A percentile compares a stretch with the other conserved stretches of the same genome.
Evolutionary conservation across 2,329 filamentous ascomycete species (phyloP).

Genomic region (Cadophora gregata): DNA sequence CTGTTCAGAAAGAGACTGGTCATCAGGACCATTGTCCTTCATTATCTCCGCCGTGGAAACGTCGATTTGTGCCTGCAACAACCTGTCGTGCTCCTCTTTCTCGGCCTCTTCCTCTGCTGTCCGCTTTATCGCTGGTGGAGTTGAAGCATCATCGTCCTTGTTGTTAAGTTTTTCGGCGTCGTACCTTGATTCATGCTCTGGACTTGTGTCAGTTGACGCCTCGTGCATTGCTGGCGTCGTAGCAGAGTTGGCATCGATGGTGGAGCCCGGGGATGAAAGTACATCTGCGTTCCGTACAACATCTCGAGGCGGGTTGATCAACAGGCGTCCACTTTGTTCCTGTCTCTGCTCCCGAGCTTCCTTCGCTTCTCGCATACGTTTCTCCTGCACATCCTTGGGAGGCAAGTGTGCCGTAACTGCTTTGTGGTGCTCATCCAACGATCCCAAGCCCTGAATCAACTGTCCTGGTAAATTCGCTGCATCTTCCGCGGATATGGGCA

Average conservation of each 20-base stretch:
- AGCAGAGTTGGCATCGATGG: constrained; percentile 70
- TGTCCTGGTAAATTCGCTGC: constrained; percentile 41
- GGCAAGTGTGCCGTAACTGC: constrained; percentile 52
- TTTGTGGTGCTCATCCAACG: constrained; percentile 39
- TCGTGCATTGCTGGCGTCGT: constrained; percentile 73
- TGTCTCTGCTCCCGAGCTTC: constrained; percentile 44
- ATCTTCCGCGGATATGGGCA: constrained; percentile 46
- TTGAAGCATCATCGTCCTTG: constrained; percentile 51
- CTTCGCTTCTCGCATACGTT: constrained; percentile 48
- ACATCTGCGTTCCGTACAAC: constrained; percentile 50
- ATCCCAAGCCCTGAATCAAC: constrained; percentile 33
- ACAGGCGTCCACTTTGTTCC: constrained; percentile 41
- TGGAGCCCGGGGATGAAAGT: constrained; percentile 66
- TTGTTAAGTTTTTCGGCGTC: constrained; percentile 54
- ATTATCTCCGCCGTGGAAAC: constrained; percentile 49
- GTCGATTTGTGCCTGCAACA: constrained; percentile 38
- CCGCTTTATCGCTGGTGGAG: constrained; percentile 41
- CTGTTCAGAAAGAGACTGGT: constrained; percentile 47
- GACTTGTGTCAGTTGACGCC: constrained; percentile 75
- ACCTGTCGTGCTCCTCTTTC: constrained; percentile 45
- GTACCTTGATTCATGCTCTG: constrained; percentile 70
- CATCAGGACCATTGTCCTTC: constrained; percentile 52
- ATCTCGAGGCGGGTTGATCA: constrained; percentile 48
- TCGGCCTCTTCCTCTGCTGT: constrained; percentile 43
- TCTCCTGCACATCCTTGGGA: constrained; percentile 56